Conservation (phyloP, 2,329 filamentous ascomycete genomes). For the Didymella pinodella region DNA sequence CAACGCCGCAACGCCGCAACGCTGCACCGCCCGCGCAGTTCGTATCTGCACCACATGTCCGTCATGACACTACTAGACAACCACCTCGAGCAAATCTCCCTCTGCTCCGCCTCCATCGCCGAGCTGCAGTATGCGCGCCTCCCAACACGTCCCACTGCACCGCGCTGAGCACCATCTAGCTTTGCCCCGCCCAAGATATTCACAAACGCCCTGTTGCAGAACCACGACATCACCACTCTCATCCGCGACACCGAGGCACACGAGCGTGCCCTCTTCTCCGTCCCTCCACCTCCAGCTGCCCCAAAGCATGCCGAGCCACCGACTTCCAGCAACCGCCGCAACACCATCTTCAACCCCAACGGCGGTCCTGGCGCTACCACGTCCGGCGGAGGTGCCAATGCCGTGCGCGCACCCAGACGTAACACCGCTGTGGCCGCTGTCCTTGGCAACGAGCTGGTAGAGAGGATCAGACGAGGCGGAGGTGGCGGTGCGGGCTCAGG, state of each 20-base stretch:
- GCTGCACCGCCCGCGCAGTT: not conserved
- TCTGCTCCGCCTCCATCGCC: conserved; percentile 58
- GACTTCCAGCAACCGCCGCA: conserved; percentile 53
- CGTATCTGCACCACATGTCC: conserved; percentile 19
- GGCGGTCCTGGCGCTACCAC: conserved; percentile 41
- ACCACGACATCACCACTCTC: conserved; percentile 89
- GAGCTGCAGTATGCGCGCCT: conserved; percentile 53
- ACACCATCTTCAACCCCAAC: conserved; percentile 57
- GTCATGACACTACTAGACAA: conserved; percentile 56
- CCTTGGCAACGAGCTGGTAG: conserved; percentile 84
- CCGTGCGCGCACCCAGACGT: conserved; percentile 65
- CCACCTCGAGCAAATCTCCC: conserved; percentile 60
- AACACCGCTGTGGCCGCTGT: conserved; percentile 91
- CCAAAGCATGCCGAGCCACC: conserved; percentile 57
- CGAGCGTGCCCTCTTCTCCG: conserved; percentile 92
- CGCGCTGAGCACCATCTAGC: conserved; percentile 56
- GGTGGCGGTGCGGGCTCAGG: conserved; percentile 62
- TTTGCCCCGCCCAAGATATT: conserved; percentile 94
- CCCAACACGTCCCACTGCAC: not conserved
- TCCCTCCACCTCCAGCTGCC: conserved; percentile 71
- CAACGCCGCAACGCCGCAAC: not conserved
- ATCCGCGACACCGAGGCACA: conserved; percentile 96
- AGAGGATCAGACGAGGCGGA: conserved; percentile 72
- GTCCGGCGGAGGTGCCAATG: conserved; percentile 50
- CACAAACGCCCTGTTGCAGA: conserved; percentile 87